These are phyloP conservation scores for Hymenoscyphus repandus DNA, from an alignment of 2,329 filamentous ascomycete species.

Conservation along the genomic window DNA sequence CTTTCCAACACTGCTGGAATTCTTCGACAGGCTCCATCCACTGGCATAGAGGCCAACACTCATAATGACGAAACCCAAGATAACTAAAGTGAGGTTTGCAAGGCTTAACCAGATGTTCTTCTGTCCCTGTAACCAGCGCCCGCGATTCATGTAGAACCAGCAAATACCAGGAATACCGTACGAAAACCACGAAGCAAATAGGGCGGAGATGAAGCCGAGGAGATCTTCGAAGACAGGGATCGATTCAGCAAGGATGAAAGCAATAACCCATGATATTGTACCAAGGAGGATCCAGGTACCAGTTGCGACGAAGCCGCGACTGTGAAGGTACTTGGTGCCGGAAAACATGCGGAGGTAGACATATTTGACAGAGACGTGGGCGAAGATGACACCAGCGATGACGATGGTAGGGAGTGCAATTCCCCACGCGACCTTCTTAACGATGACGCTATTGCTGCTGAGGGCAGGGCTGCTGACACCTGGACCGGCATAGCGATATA, in stretches of 20 bases:
- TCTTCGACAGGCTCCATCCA: neutral
- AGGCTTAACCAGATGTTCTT: conserved; percentile 11
- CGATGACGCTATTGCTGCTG: conserved; percentile 44
- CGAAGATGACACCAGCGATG: conserved; percentile 66
- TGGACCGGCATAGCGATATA: conserved; percentile 62
- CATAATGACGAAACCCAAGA: conserved; percentile 14
- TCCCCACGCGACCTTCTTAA: conserved; percentile 63
- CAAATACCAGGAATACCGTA: conserved; percentile 43
- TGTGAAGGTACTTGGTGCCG: conserved; percentile 44
- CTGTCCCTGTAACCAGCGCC: conserved; percentile 28
- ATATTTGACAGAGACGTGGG: conserved; percentile 60
- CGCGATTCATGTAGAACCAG: conserved; percentile 44
- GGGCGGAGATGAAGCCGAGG: conserved; percentile 36
- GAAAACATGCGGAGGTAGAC: conserved; percentile 59
- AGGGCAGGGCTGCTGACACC: conserved; percentile 61
- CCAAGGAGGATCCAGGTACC: conserved; percentile 42
- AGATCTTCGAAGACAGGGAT: conserved; percentile 50
- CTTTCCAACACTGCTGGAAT: neutral
- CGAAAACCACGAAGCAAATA: conserved; percentile 51
- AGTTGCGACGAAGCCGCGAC: conserved; percentile 45
- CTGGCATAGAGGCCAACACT: conserved; percentile 14
- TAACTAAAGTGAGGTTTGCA: conserved; percentile 10
- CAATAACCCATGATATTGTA: conserved; percentile 34
- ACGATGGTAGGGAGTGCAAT: conserved; percentile 66
- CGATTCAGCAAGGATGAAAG: conserved; percentile 43